Conservation (phyloP, 768 basidiomycete genomes). For the Lactarius quietus region DNA sequence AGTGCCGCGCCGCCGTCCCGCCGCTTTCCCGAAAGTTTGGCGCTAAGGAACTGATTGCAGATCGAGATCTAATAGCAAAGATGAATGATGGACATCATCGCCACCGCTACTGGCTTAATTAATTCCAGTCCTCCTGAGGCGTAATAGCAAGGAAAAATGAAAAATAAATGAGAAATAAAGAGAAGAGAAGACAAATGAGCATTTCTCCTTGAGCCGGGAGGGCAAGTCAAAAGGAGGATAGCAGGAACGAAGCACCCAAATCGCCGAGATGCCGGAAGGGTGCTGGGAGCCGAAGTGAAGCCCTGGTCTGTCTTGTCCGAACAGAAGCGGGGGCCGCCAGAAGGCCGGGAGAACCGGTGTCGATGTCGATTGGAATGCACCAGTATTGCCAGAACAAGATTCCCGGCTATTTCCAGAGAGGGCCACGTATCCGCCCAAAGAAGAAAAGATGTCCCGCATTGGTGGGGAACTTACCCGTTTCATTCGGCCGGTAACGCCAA, state of each 20-base stretch:
- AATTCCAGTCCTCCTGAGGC: background rate
- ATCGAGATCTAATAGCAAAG: constrained; percentile 5
- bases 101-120: background rate
- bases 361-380: background rate
- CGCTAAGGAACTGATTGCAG: background rate
- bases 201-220: background rate
- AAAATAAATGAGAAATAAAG: background rate
- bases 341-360: constrained; percentile 6
- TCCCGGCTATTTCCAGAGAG: background rate
- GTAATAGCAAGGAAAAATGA: background rate
- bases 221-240: constrained; percentile 2
- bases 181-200: background rate
- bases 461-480: background rate
- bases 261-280: constrained; percentile 8
- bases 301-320: background rate
- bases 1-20: background rate
- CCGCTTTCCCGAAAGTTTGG: background rate
- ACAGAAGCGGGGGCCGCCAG: constrained; percentile 15
- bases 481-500: background rate
- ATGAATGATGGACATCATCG: background rate
- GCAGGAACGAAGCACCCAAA: background rate
- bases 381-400: constrained; percentile 1
- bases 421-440: constrained; percentile 3
- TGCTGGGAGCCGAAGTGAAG: constrained; percentile 2
- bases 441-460: constrained; percentile 7